Base-by-base conservation (phyloP, 192 early-diverging fungal species). In the Paraglomus brasilianum region DNA sequence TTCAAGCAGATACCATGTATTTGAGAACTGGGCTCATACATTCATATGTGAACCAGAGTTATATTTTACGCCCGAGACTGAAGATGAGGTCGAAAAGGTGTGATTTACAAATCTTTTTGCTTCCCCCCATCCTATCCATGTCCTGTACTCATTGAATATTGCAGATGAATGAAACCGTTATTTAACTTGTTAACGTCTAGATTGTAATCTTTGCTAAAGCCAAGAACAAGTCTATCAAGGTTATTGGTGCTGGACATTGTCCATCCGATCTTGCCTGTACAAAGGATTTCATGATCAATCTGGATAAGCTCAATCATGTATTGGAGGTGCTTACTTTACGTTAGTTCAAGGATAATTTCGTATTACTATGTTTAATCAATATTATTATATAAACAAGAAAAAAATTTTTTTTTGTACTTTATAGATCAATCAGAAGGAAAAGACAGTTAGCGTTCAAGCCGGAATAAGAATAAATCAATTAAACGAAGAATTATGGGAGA, bases 11-110 rank as follows among this genome's bases (percentile, higher is more conserved):
- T n/a, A n/a, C n/a, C n/a, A n/a, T n/a, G n/a, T n/a, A n/a, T n/a
- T n/a, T n/a, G n/a, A n/a, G n/a, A 92, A 92, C 78, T 92, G 88
- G 90, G 81, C 88, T 42, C 73, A 80, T 22, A 90, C 88, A 0
- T 89, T 89, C 57, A 51, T 61, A 5, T 86, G 86, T 71, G 55
- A 46, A 36, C 86, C 87, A 0, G 76, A 80, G 49, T 78, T 83
- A 49, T 87, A 83, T 62, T 81, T 87, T 64, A 79, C 81, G 46
- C 87, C 88, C 4, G 59, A 73, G 8, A 85, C 77, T 38, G 90
- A 92, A 57, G 70, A 70, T 5, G 82, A 89, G 13, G 61, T 92
- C n/a, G 60, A 83, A 40, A 82, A 83, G 75, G 80, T 92, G 66
- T 65, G 8, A n/a, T 50, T 69, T 51, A 49, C 52, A 21, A 50